Percentiles rank a stretch among this genome's conserved stretches.
Evolutionary conservation across 805 yeast genomes (phyloP).

Genomic region (Schizosaccharomyces osmophilus): DNA sequence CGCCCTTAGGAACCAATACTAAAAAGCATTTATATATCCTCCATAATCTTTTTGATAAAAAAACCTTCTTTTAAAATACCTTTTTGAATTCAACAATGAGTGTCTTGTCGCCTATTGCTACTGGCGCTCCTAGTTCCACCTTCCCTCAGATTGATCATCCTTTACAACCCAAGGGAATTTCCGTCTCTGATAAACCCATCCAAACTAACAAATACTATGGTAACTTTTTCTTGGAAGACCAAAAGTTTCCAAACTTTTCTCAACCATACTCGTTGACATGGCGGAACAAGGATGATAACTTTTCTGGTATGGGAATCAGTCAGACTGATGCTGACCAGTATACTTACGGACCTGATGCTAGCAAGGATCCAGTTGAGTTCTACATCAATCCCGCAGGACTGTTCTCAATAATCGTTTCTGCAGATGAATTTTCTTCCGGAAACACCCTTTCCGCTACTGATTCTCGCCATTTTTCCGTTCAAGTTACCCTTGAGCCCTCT

Average conservation of each 20-base stretch:
- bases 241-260: slow-evolving; percentile 30
- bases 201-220: slow-evolving; percentile 60
- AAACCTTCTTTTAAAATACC: no score
- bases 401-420: slow-evolving; percentile 31
- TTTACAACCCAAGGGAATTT: not conserved
- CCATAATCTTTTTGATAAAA: no score
- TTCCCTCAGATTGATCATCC: not conserved
- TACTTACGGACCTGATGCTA: slow-evolving; percentile 20
- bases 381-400: slow-evolving; percentile 32
- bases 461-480: slow-evolving; percentile 9
- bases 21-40: no score
- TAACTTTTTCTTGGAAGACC: slow-evolving; percentile 34
- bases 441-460: slow-evolving; percentile 7
- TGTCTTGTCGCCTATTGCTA: not conserved
- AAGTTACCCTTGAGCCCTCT: not conserved
- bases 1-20: no score
- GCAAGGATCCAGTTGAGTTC: slow-evolving; percentile 19
- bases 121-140: not conserved
- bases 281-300: slow-evolving; percentile 19
- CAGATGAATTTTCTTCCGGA: slow-evolving; percentile 21
- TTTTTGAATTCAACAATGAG: not conserved
- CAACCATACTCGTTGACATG: slow-evolving; percentile 47
- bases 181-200: slow-evolving; percentile 13
- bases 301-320: slow-evolving; percentile 34
- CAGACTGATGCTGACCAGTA: slow-evolving; percentile 24